These are phyloP conservation scores for Ceratocystis ficicola DNA, from an alignment of 2,329 filamentous ascomycete species.

Conservation along the genomic window DNA sequence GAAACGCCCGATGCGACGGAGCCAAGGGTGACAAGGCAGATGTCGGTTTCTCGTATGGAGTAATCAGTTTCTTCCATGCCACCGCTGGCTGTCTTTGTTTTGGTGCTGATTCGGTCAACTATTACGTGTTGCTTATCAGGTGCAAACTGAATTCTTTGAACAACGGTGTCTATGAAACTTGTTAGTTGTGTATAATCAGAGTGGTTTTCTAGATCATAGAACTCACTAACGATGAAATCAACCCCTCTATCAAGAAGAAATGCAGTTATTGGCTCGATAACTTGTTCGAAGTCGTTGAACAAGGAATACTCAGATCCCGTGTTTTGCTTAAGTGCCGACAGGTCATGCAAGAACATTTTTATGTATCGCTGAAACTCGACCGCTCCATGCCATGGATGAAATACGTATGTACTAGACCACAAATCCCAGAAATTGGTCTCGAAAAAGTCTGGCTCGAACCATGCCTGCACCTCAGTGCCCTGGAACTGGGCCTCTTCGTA, in stretches of 20 bases:
- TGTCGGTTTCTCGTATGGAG: slow-evolving; percentile 25
- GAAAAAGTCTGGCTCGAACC: slow-evolving; percentile 27
- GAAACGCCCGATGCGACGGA: slow-evolving; percentile 29
- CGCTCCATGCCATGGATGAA: slow-evolving; percentile 31
- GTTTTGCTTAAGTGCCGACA: slow-evolving; percentile 28
- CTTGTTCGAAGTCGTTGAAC: slow-evolving; percentile 29
- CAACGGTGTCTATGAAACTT: slow-evolving; percentile 2
- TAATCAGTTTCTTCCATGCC: slow-evolving; percentile 5
- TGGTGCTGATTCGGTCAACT: slow-evolving; percentile 12
- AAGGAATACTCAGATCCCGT: slow-evolving; percentile 28
- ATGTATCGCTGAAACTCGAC: slow-evolving; percentile 31
- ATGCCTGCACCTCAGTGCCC: slow-evolving; percentile 26
- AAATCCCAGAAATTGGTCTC: slow-evolving; percentile 31
- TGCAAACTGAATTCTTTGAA: not conserved
- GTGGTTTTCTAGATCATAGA: too few relatives aligned
- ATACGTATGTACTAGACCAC: slow-evolving; percentile 30
- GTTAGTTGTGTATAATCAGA: not conserved
- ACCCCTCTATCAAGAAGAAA: slow-evolving; percentile 28
- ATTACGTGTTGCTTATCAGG: not conserved
- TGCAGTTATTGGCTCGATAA: slow-evolving; percentile 28
- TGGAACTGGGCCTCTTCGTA: slow-evolving; percentile 26
- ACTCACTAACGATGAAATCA: slow-evolving; percentile 24
- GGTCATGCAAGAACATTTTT: slow-evolving; percentile 28
- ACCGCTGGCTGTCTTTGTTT: not conserved
- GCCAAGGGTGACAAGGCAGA: slow-evolving; percentile 33